Conservation (phyloP, 495 filamentous ascomycete species). For the Neurospora sp. region DNA sequence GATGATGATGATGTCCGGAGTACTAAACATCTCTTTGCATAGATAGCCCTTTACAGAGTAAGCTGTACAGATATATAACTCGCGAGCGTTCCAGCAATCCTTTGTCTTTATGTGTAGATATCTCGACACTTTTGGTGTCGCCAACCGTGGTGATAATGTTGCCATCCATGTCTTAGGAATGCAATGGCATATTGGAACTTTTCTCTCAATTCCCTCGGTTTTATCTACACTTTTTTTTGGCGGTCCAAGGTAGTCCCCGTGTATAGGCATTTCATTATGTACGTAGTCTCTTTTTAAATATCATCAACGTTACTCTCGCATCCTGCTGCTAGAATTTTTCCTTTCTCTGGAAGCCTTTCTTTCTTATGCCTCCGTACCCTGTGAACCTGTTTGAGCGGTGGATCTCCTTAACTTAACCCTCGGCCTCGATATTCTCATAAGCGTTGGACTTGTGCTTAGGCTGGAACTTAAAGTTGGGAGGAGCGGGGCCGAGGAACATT, state of each 20-base stretch:
- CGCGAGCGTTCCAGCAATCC: too few relatives aligned
- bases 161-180: too few relatives aligned
- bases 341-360: not conserved
- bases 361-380: not conserved
- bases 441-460: slow-evolving; percentile 97
- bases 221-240: not conserved
- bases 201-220: not conserved
- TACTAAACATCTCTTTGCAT: not conserved
- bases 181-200: too few relatives aligned
- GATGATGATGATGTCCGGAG: not conserved
- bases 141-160: too few relatives aligned
- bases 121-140: too few relatives aligned
- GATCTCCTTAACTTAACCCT: slow-evolving; percentile 31
- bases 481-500: slow-evolving; percentile 92
- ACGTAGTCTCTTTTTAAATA: not conserved
- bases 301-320: not conserved
- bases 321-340: not conserved
- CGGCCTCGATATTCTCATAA: slow-evolving; percentile 50
- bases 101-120: too few relatives aligned
- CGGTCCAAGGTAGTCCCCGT: too few relatives aligned
- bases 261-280: not conserved
- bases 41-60: too few relatives aligned
- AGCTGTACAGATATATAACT: too few relatives aligned
- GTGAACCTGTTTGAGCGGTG: not conserved
- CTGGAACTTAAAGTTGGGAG: slow-evolving; percentile 83